Percentiles rank a stretch among this genome's conserved stretches.
phyloP scores from a whole-genome alignment of 2,329 filamentous ascomycete species.

The Gnomoniopsis sp. region DNA sequence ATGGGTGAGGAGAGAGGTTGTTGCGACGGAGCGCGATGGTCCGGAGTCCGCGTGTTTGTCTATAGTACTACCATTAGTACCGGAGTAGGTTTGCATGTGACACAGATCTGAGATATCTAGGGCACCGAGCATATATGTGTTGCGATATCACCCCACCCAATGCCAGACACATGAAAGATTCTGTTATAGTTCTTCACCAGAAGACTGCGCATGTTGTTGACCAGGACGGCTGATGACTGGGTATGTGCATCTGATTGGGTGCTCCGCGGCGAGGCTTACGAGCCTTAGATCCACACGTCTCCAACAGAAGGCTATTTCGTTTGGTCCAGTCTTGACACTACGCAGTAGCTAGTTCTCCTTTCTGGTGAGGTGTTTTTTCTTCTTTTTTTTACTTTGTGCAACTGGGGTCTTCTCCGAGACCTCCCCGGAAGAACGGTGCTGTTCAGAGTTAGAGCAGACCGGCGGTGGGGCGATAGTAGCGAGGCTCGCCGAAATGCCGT shows the following conservation, averaged over 20 bases:
- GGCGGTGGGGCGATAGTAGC: slow-evolving; percentile 7
- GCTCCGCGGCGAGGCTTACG: background rate
- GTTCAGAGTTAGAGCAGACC: slow-evolving; percentile 1
- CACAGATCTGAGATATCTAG: background rate
- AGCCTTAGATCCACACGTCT: background rate
- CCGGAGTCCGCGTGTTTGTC: too few relatives aligned
- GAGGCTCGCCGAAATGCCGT: slow-evolving; percentile 7
- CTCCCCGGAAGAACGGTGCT: too few relatives aligned
- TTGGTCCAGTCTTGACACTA: background rate
- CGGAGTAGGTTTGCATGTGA: background rate
- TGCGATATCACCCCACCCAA: too few relatives aligned
- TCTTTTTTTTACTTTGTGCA: background rate
- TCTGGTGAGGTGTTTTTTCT: background rate
- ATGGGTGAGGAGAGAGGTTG: background rate
- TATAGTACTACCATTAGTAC: background rate
- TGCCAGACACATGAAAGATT: background rate
- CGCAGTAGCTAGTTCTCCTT: background rate
- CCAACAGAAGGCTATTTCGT: background rate
- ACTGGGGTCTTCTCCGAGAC: background rate
- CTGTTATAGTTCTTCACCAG: too few relatives aligned
- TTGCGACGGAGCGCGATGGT: background rate
- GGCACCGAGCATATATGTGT: too few relatives aligned
- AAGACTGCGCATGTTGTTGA: too few relatives aligned
- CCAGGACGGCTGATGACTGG: too few relatives aligned
- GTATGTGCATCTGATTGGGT: background rate